Base-by-base conservation (phyloP, 257 asterid species). In the Buddleja alternifolia region DNA sequence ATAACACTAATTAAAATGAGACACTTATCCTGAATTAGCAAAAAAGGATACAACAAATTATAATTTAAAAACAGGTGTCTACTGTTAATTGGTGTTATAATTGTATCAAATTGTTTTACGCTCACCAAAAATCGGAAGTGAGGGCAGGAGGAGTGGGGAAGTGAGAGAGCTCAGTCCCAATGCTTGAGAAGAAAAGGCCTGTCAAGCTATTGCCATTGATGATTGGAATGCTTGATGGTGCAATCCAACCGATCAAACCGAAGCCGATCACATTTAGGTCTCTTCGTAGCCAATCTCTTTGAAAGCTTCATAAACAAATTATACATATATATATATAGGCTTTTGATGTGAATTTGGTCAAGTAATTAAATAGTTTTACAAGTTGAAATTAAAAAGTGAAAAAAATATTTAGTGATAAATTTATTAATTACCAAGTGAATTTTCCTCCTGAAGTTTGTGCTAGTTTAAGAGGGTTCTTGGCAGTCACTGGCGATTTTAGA, bases 211-310 rank as follows among this genome's bases (percentile, higher is more conserved):
- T 79, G 42, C 97, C 97, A 45, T 88, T 63, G 64, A 93, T 93
- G 59, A 67, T 76, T 15, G 96, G 97, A 64, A 93, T 65, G 78
- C 99, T 90, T 0, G 99, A 93, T 10, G 99, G 97, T 2, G 88
- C 99, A 6, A 93, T 10, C 99, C 99, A 93, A 29, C 99, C 99
- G 66, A 93, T 93, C 46, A 93, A 60, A 9, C 97, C 96, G 63
- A 93, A 93, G 3, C 97, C 97, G 41, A 93, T 93, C 90, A 93
- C 99, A 42, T 87, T 93, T 60, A 93, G 51, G 80, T 93, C 99
- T 40, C 41, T 93, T 41, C 99, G 72, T 54, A 93, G 79, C 97
- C 99, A 90, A 42, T 93, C 84, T 72, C 95, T 85, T 71, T 86
- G 50, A 69, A 93, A 93, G 83, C 97, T 90, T 66, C 82, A 67